phyloP scores from a whole-genome alignment of 495 filamentous ascomycete species.

The Hypoxylon trugodes region DNA sequence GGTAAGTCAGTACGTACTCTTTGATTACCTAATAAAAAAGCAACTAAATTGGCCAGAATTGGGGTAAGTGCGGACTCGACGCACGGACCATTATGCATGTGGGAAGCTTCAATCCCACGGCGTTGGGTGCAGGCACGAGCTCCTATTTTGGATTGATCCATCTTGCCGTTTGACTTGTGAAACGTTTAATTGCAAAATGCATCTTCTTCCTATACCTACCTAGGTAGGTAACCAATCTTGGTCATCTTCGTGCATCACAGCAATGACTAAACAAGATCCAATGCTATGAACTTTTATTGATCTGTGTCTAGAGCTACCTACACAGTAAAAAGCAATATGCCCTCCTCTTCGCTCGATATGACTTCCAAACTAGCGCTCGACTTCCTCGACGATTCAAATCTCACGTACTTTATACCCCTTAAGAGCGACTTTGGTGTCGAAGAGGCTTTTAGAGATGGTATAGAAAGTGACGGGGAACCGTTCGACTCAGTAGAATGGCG shows the following conservation, averaged over 20 bases:
- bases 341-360: slow-evolving; percentile 34
- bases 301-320: slow-evolving; percentile 8
- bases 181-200: slow-evolving; percentile 1
- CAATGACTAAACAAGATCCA: slow-evolving; percentile 4
- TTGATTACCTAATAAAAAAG: not conserved
- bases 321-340: too few species aligned
- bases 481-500: slow-evolving; percentile 59
- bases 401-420: slow-evolving; percentile 82
- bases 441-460: slow-evolving; percentile 53
- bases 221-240: not conserved
- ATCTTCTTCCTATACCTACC: not conserved
- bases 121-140: not conserved
- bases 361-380: slow-evolving; percentile 49
- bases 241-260: not conserved
- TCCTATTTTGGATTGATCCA: too few species aligned
- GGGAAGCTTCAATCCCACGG: too few species aligned
- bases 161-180: too few species aligned
- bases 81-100: too few species aligned
- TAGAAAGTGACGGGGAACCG: slow-evolving; percentile 43
- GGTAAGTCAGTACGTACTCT: not conserved
- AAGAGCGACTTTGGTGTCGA: slow-evolving; percentile 72
- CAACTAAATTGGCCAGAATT: too few species aligned
- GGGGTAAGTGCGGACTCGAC: too few species aligned
- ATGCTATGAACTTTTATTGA: not conserved
- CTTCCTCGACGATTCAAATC: slow-evolving; percentile 74